Percentiles rank a stretch among this genome's conserved stretches.
These are phyloP conservation scores for Talaromyces islandicus DNA, from an alignment of 2,329 filamentous ascomycete genomes.

Conservation along the genomic window DNA sequence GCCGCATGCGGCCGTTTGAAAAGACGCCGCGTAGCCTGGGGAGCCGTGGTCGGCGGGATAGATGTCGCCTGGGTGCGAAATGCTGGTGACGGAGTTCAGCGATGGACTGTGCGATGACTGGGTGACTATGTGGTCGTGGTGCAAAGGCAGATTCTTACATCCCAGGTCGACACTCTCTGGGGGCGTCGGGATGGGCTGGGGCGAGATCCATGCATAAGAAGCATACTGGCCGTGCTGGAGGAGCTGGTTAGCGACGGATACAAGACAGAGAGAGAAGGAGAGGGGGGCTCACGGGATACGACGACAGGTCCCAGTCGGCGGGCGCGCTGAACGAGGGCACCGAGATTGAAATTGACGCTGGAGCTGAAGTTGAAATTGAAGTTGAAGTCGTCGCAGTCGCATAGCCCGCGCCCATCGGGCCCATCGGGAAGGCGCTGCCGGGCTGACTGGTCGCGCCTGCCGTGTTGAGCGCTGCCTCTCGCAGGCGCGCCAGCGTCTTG, in stretches of 20 bases:
- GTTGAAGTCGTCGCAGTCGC: not conserved
- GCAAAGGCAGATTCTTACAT: not conserved
- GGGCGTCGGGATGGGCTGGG: slow-evolving; percentile 2
- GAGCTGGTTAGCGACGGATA: not conserved
- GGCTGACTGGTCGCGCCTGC: slow-evolving; percentile 1
- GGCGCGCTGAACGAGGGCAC: not conserved
- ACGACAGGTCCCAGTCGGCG: not conserved
- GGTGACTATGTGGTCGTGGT: slow-evolving; percentile 1
- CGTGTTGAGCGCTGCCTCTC: slow-evolving; percentile 4
- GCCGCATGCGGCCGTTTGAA: slow-evolving; percentile 1
- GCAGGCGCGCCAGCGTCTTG: slow-evolving; percentile 10
- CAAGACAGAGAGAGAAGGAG: not conserved
- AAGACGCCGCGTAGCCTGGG: not conserved
- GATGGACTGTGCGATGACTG: not conserved
- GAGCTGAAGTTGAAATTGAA: not conserved
- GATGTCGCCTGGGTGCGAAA: not conserved
- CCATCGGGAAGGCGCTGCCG: not conserved
- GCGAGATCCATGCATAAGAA: slow-evolving; percentile 3
- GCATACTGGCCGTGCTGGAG: not conserved
- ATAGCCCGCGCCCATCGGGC: not conserved
- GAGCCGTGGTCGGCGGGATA: not conserved
- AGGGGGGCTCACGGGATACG: not conserved
- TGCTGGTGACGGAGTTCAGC: not conserved
- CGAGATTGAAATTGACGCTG: not conserved
- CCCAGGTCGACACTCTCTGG: slow-evolving; percentile 4